Conservation (phyloP, 2,329 filamentous ascomycete species). For the Fusarium robinianum region DNA sequence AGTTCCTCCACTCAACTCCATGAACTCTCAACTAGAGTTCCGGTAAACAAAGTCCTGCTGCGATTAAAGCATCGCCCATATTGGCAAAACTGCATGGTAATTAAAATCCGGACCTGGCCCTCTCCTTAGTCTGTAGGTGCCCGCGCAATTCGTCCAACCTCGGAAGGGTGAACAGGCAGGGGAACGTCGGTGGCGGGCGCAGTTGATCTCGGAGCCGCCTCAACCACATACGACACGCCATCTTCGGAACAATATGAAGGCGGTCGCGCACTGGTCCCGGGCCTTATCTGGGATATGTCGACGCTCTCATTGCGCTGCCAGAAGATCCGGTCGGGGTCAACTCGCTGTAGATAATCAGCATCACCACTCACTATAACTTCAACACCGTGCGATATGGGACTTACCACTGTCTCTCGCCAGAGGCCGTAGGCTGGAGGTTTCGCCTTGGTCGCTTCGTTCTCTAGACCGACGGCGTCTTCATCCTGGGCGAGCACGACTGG, state of each 20-base stretch:
- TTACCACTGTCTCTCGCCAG: constrained; percentile 81
- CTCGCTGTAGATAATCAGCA: constrained; percentile 55
- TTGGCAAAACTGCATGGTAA: background rate
- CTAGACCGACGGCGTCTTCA: constrained; percentile 66
- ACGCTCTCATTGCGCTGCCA: constrained; percentile 70
- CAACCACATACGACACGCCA: constrained; percentile 72
- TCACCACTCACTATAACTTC: background rate
- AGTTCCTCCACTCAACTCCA: no score
- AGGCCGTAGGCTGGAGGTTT: constrained; percentile 84
- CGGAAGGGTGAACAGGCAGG: constrained; percentile 55
- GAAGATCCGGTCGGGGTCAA: constrained; percentile 79
- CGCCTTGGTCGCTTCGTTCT: constrained; percentile 59
- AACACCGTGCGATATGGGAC: constrained; percentile 40
- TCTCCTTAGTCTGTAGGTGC: constrained; percentile 25
- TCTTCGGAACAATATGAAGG: constrained; percentile 79
- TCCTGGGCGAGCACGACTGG: constrained; percentile 75
- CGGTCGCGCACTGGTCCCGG: constrained; percentile 54
- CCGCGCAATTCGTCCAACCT: constrained; percentile 41
- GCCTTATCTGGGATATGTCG: constrained; percentile 26
- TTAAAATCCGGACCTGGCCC: background rate
- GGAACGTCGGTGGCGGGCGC: constrained; percentile 52
- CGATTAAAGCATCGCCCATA: no score
- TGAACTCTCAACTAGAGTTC: no score
- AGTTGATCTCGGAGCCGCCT: constrained; percentile 65
- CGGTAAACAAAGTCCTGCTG: no score